A percentile compares a stretch with the other conserved stretches of the same genome.
These are phyloP conservation scores for Microdochium bolleyi DNA, from an alignment of 2,329 filamentous ascomycete species.

Conservation along the genomic window DNA sequence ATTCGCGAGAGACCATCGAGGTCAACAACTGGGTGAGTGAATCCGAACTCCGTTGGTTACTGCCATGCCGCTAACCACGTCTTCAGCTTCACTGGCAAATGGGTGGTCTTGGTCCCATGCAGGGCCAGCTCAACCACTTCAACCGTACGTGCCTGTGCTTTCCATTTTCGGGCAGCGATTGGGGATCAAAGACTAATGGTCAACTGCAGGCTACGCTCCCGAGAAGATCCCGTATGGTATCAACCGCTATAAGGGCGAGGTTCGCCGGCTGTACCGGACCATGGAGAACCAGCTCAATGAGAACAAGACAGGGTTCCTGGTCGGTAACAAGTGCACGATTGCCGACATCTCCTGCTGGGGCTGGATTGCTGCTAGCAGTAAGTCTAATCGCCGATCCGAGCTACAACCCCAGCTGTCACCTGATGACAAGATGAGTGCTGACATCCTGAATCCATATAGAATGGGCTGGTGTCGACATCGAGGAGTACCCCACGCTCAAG, in stretches of 20 bases:
- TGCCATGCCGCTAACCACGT: slow-evolving; percentile 5
- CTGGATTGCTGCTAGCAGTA: slow-evolving; percentile 56
- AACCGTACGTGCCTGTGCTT: slow-evolving; percentile 37
- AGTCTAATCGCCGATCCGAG: slow-evolving; percentile 10
- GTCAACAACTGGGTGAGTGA: slow-evolving; percentile 63
- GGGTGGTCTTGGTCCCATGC: slow-evolving; percentile 75
- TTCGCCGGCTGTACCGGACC: slow-evolving; percentile 70
- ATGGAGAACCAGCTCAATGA: slow-evolving; percentile 63
- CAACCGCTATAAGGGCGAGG: slow-evolving; percentile 76
- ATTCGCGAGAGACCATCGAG: slow-evolving; percentile 69
- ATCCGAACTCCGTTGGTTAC: slow-evolving; percentile 3
- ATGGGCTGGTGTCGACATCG: slow-evolving; percentile 60
- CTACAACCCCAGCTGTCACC: background rate
- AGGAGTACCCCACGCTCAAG: slow-evolving; percentile 68
- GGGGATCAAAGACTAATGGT: too few relatives aligned
- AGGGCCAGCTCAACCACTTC: slow-evolving; percentile 81
- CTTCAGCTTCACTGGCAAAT: slow-evolving; percentile 64
- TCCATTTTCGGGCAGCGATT: too few relatives aligned
- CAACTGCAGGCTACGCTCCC: slow-evolving; percentile 66
- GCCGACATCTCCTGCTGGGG: slow-evolving; percentile 78
- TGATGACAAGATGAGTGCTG: background rate
- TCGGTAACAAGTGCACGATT: slow-evolving; percentile 62
- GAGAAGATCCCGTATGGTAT: slow-evolving; percentile 78
- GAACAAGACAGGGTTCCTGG: slow-evolving; percentile 48
- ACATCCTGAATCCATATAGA: slow-evolving; percentile 28